These are phyloP conservation scores for Patellifolia procumbens DNA, from an alignment of 179 eudicot genomes.

Conservation along the genomic window DNA sequence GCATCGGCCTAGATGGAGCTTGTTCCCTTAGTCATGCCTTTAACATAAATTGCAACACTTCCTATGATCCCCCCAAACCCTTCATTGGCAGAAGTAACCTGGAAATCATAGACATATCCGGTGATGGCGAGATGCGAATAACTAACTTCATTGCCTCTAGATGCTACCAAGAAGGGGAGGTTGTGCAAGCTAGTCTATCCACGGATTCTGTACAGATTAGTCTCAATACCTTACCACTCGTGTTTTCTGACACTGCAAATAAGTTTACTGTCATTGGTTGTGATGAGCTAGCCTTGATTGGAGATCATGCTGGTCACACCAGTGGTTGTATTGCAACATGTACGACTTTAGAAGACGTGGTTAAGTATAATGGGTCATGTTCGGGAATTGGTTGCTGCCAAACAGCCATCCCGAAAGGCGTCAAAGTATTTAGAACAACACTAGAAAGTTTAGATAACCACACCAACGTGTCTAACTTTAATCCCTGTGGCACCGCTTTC, in stretches of 20 bases:
- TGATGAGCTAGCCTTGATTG: constrained; percentile 29
- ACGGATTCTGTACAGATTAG: too few relatives aligned
- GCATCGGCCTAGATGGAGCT: neutral
- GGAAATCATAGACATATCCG: too few relatives aligned
- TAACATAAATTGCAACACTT: neutral
- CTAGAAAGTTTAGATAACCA: too few relatives aligned
- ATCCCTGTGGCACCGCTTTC: constrained; percentile 5
- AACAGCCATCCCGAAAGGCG: constrained; percentile 36
- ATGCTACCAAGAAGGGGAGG: too few relatives aligned
- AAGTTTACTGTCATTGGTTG: constrained; percentile 50
- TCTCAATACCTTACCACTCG: too few relatives aligned
- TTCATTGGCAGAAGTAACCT: neutral
- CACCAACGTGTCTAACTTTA: too few relatives aligned
- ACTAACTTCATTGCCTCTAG: too few relatives aligned
- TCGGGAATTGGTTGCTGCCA: constrained; percentile 21
- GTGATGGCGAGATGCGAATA: too few relatives aligned
- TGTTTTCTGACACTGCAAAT: constrained; percentile 43
- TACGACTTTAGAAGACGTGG: neutral
- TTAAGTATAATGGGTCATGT: constrained; percentile 10
- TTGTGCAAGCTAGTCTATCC: too few relatives aligned
- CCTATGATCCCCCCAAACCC: constrained; percentile 1
- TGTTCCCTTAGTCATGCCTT: neutral
- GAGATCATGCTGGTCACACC: neutral
- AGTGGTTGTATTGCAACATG: constrained; percentile 17
- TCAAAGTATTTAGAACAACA: neutral